These are phyloP conservation scores for Herpetomonas muscarum DNA, from an alignment of 208 protist genomes.

Conservation along the genomic window DNA sequence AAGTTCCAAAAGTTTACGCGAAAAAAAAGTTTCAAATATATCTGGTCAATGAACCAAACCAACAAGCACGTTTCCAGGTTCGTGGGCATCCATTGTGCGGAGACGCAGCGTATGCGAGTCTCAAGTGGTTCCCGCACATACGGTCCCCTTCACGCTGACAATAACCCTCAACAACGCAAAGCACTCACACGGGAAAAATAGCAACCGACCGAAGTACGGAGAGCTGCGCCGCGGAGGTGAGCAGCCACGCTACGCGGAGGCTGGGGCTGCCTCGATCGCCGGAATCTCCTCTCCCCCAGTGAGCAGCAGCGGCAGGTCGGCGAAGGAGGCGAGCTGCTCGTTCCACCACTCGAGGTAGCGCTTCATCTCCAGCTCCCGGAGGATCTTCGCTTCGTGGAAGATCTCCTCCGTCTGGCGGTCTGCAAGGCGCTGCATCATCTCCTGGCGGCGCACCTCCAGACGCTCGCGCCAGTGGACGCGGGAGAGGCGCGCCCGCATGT, in stretches of 20 bases:
- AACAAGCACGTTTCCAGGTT: too few species aligned
- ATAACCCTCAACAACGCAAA: too few species aligned
- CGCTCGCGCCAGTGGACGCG: constrained; percentile 11
- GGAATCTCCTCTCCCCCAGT: not conserved
- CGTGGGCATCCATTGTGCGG: too few species aligned
- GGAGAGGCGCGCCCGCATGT: constrained; percentile 10
- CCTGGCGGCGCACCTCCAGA: constrained; percentile 8
- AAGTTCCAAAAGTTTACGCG: too few species aligned
- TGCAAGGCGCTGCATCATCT: constrained; percentile 4
- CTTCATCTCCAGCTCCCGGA: constrained; percentile 5
- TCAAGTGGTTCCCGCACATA: too few species aligned
- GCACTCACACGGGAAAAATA: too few species aligned
- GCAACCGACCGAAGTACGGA: too few species aligned
- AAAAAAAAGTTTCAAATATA: constrained; percentile 11
- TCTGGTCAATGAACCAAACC: constrained; percentile 1
- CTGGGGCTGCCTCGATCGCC: not conserved
- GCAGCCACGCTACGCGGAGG: too few species aligned
- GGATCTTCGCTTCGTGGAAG: constrained; percentile 11
- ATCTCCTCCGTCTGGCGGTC: constrained; percentile 17
- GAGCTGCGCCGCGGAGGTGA: too few species aligned
- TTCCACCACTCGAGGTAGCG: constrained; percentile 5
- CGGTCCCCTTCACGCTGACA: too few species aligned
- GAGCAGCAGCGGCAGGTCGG: not conserved
- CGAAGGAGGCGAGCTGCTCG: constrained; percentile 13
- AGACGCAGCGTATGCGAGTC: too few species aligned